phyloP scores from a whole-genome alignment of 202 grass and related monocot species.

The Panicum hallii region DNA sequence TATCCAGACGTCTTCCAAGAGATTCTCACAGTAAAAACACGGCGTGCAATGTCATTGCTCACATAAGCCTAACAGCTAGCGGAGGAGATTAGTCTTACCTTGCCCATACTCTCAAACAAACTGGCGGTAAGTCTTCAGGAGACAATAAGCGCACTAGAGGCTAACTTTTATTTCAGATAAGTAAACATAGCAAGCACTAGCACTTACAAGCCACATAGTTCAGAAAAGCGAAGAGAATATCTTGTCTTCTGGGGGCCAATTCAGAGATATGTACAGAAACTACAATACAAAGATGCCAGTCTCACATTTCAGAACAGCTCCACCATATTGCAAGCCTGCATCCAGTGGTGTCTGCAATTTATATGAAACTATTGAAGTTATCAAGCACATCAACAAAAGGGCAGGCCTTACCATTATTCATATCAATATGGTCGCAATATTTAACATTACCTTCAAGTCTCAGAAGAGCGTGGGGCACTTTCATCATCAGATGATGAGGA shows the following conservation, averaged over 20 bases:
- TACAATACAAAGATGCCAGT: conserved; percentile 42
- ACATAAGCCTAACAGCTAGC: conserved; percentile 23
- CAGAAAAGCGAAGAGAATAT: conserved; percentile 38
- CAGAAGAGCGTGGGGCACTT: conserved; percentile 39
- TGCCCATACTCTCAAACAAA: conserved; percentile 10
- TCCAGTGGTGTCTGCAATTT: conserved; percentile 33
- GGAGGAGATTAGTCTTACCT: conserved; percentile 7
- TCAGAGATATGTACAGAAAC: conserved; percentile 57
- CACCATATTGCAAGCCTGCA: conserved; percentile 24
- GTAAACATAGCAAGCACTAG: conserved; percentile 28
- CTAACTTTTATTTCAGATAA: conserved; percentile 53
- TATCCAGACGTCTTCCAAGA: background rate
- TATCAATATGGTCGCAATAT: conserved; percentile 2
- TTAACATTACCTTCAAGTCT: conserved; percentile 57
- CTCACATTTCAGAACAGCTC: conserved; percentile 36
- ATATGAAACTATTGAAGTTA: conserved; percentile 25
- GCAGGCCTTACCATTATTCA: background rate
- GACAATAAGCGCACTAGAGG: conserved; percentile 6
- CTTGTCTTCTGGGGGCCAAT: conserved; percentile 34
- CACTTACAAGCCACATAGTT: conserved; percentile 48
- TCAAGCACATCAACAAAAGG: background rate
- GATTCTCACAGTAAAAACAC: background rate
- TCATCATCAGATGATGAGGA: conserved; percentile 46
- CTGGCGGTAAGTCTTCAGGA: background rate
- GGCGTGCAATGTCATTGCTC: background rate